Base-by-base conservation (phyloP, 805 yeast genomes). In the Myxozyma vanderwaltii region DNA sequence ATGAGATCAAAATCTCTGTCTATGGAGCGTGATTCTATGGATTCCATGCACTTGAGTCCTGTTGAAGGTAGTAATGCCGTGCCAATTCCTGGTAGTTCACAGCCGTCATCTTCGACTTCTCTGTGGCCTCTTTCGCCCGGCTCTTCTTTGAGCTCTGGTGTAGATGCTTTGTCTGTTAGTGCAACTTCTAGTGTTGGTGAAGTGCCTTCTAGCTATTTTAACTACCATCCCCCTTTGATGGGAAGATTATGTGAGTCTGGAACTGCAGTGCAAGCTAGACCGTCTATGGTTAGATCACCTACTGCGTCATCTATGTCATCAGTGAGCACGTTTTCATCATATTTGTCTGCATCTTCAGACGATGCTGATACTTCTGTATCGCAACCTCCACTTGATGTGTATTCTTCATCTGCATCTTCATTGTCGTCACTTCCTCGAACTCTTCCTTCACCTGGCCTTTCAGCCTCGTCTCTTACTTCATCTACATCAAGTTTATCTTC, bases 1-100 rank as follows among this genome's bases (percentile, higher is more conserved):
- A 24, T 57, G 29, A 50, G 61, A 15, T 53, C 56, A n/a, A 45
- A 50, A 43, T 59, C 63, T 1, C 15, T 51, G 36, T 45, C 57
- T 7, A 44, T 51, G 10, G 63, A 55, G 45, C 50, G 63, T 8
- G 60, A 55, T 23, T 24, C 17, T 3, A 26, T 51, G 21, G 8
- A 6, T 10, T 4, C 52, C 15, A 4, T 26, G 35, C 52, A 36
- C 12, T 7, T 27, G 49, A 21, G 29, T 15, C n/a, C 40, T 31
- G 2, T n/a, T 17, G 44, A n/a, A 2, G 33, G 13, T 29, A 15
- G 15, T 10, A 27, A 24, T 51, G 46, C 47, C 12, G 12, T 51
- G 17, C 47, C 54, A 4, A 51, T 51, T 19, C 24, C 17, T 24
- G 39, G 31, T 4, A 19, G 44, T 4, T 10, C 21, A 7, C 35